Conservation (phyloP, 257 asterid genomes). For the Paraleonurus japonicus region DNA sequence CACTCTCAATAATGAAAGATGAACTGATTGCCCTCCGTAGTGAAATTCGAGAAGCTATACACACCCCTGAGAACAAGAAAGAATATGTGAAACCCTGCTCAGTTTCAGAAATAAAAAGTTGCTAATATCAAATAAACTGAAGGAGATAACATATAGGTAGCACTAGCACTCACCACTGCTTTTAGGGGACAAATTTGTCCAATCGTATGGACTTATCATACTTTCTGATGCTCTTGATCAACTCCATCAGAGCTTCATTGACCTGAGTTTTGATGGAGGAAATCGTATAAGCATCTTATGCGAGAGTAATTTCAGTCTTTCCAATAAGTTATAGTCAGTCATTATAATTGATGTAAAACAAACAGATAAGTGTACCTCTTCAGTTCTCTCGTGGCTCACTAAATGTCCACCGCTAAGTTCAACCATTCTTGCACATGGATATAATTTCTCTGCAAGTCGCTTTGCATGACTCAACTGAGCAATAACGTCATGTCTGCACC, state of each 20-base stretch:
- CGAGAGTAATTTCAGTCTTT: not conserved
- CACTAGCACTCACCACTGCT: constrained; percentile 63
- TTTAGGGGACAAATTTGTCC: constrained; percentile 82
- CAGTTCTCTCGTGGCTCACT: constrained; percentile 92
- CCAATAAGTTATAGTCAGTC: not conserved
- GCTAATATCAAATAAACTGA: not conserved
- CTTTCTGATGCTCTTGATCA: constrained; percentile 70
- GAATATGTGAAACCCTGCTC: not conserved
- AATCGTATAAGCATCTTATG: not conserved
- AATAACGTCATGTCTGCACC: constrained; percentile 73
- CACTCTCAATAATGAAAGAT: constrained; percentile 38
- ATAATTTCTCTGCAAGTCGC: constrained; percentile 72
- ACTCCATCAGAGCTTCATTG: constrained; percentile 66
- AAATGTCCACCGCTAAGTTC: constrained; percentile 97
- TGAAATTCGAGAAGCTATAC: constrained; percentile 38
- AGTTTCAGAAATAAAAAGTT: not conserved
- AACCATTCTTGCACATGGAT: constrained; percentile 91
- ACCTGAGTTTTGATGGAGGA: constrained; percentile 52
- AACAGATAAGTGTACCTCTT: constrained; percentile 55
- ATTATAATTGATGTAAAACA: not conserved
- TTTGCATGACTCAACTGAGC: constrained; percentile 93
- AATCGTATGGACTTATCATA: constrained; percentile 42
- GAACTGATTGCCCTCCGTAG: constrained; percentile 42
- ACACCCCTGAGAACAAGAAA: constrained; percentile 39
- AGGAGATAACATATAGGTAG: constrained; percentile 13